Evolutionary conservation across 768 basidiomycete genomes (phyloP).

Genomic region (Tremella mesenterica): DNA sequence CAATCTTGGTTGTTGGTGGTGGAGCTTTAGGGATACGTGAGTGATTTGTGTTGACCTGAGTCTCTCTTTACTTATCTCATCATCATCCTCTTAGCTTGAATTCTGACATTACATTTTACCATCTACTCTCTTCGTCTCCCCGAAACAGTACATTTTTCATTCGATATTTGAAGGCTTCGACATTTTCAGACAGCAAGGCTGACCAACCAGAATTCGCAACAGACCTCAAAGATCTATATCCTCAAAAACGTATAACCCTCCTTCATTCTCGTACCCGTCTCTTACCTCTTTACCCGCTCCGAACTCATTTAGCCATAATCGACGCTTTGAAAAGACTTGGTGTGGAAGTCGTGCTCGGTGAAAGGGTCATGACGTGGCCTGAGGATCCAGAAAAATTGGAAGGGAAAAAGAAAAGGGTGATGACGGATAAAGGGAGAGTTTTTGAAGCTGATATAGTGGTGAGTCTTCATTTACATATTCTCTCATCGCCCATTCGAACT

Average conservation of each 20-base stretch:
- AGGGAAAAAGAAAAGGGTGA: constrained; percentile 27
- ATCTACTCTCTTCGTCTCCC: no score
- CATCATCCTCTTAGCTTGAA: no score
- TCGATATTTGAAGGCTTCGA: no score
- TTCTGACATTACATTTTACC: no score
- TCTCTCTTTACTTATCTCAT: neutral
- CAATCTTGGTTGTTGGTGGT: constrained; percentile 45
- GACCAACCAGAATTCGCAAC: constrained; percentile 40
- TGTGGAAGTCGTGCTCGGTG: constrained; percentile 34
- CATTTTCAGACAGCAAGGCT: no score
- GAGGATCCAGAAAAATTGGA: constrained; percentile 22
- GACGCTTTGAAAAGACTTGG: constrained; percentile 28
- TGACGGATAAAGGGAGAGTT: constrained; percentile 32
- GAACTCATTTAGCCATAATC: constrained; percentile 40
- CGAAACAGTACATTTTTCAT: no score
- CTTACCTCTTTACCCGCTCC: constrained; percentile 41
- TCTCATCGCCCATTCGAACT: neutral
- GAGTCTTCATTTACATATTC: neutral
- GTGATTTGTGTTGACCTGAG: constrained; percentile 3
- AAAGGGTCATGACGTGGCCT: constrained; percentile 33
- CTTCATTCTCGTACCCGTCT: constrained; percentile 43
- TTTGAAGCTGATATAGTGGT: constrained; percentile 38
- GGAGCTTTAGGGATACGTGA: constrained; percentile 46
- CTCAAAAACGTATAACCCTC: constrained; percentile 42
- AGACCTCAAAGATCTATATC: constrained; percentile 45